Evolutionary conservation across 192 early-diverging fungal species (phyloP), one percentile per base, ranked within the genome.

Genomic region (Diversispora epigaea): DNA sequence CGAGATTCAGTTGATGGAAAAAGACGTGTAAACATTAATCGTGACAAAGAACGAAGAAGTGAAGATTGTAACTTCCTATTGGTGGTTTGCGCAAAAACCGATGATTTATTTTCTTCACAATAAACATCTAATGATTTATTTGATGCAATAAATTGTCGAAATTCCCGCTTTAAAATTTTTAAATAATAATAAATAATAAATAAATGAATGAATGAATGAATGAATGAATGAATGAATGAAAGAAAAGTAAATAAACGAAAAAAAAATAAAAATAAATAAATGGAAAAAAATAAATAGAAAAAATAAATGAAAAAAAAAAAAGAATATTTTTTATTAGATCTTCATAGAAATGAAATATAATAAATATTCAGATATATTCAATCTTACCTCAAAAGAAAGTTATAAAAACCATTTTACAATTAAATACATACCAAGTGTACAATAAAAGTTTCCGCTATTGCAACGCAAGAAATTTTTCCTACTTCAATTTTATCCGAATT

Each of bases 381-480:
- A 58, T 4, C 10, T 58, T 5, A 58, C 17, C 50, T 52, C 50
- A 3, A 9, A 52, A 11, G 12, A 17, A 57, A 57, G 8, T 25
- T 57, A 57, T n/a, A n/a, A n/a, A n/a, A n/a, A n/a, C n/a, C n/a
- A n/a, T 9, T 3, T 39, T 3, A 25, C 6, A 15, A 44, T 3
- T 19, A 12, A 41, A 17, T 14, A 47, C 76, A 64, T 84, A 86
- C 86, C 81, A 88, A 76, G 68, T 88, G 85, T 49, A 88, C 84
- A 72, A 88, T 88, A 46, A 88, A 81, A 32, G 76, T 85, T 62
- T 86, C 86, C 19, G 85, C 81, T 12, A 88, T 68, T 11, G 84
- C 85, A 77, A 81, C 86, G 12, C 86, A 76, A 6, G 78, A 82
- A 4, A 82, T 63, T 41, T 86, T 77, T n/a, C 84, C 81, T 43